Evolutionary conservation across 1,139 yeast genomes (phyloP), one percentile per base, ranked within the genome.

Genomic region (Geotrichum europaeum): DNA sequence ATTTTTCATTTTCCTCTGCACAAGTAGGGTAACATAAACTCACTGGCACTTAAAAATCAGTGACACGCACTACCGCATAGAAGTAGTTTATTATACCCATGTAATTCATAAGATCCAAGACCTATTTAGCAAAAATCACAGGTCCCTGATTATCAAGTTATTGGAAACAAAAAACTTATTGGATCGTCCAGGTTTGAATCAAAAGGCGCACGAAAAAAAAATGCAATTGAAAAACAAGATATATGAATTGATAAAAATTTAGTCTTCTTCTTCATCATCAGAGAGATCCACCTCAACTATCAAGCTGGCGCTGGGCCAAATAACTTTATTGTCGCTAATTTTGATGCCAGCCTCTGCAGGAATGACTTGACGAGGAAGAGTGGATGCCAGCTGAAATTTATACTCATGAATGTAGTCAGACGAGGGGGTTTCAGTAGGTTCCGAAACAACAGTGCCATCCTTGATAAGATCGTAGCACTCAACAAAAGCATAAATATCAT

Each of bases 401-500:
- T 76, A 84, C 18, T 70, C 64, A 65, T 82, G 84, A 1, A 63
- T 64, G 66, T 80, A 83, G 9, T 72, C 75, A 4, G 62, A 67
- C 2, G 84, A 84, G 64, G 63, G 57, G 25, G 53, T 47, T 30
- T 30, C 50, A 30, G 15, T 45, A 10, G 34, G n/a, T n/a, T 50
- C 50, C 6, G 49, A 4, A 25, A 49, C 40, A 24, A 51, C 59
- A 9, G 60, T 40, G 15, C 56, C 60, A 10, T 66, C 66, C 51
- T 62, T 63, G 7, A 69, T 34, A 51, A 66, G 63, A 45, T 66
- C 63, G 55, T 71, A 68, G 62, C 76, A 75, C 63, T 87, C 90
- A 52, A 89, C 83, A 67, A 79, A 83, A 53, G 84, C 78, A 71
- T 89, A 90, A 4, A 92, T 72, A 49, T 87, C 87, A 53, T 77